Percentiles rank a stretch among this genome's conserved stretches.
These are phyloP conservation scores for Uromyces viciae-fabae DNA, from an alignment of 1,284 basidiomycete species.

Conservation along the genomic window DNA sequence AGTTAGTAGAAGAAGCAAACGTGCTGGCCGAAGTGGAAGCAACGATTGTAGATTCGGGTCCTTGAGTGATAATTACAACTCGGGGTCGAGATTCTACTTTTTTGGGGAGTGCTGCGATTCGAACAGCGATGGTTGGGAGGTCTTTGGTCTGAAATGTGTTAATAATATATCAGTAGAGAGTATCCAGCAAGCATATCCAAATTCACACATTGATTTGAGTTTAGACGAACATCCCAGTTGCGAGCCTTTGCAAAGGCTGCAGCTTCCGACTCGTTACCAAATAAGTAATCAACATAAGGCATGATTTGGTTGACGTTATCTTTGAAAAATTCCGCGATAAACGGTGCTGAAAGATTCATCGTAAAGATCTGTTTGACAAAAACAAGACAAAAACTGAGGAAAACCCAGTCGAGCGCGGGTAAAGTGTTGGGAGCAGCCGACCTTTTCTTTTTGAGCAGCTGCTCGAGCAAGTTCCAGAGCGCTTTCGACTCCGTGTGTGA, in stretches of 20 bases:
- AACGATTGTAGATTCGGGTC: slow-evolving; percentile 73
- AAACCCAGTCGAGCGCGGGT: not conserved
- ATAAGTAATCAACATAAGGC: slow-evolving; percentile 76
- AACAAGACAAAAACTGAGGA: slow-evolving; percentile 28
- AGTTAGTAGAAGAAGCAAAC: slow-evolving; percentile 48
- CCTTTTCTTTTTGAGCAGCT: slow-evolving; percentile 74
- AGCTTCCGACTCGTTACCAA: slow-evolving; percentile 93
- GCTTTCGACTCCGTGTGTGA: slow-evolving; percentile 81
- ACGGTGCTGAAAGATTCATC: slow-evolving; percentile 94
- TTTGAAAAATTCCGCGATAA: slow-evolving; percentile 93
- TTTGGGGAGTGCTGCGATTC: slow-evolving; percentile 66
- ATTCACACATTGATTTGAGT: too few relatives aligned
- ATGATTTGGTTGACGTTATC: slow-evolving; percentile 73
- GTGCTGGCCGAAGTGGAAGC: slow-evolving; percentile 65
- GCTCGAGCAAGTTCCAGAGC: slow-evolving; percentile 74
- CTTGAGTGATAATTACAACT: slow-evolving; percentile 86
- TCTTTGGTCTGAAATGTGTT: slow-evolving; percentile 60
- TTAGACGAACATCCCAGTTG: slow-evolving; percentile 57
- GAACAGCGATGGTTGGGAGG: slow-evolving; percentile 66
- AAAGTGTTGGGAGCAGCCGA: slow-evolving; percentile 55
- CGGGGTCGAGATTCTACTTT: slow-evolving; percentile 70
- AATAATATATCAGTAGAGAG: not conserved
- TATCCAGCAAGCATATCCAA: slow-evolving; percentile 58
- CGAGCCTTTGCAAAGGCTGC: slow-evolving; percentile 75
- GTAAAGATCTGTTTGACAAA: slow-evolving; percentile 65